Percentiles rank a stretch among this genome's conserved stretches.
phyloP scores from a whole-genome alignment of 306 rosid genomes.

The Arachis hypogaea region DNA sequence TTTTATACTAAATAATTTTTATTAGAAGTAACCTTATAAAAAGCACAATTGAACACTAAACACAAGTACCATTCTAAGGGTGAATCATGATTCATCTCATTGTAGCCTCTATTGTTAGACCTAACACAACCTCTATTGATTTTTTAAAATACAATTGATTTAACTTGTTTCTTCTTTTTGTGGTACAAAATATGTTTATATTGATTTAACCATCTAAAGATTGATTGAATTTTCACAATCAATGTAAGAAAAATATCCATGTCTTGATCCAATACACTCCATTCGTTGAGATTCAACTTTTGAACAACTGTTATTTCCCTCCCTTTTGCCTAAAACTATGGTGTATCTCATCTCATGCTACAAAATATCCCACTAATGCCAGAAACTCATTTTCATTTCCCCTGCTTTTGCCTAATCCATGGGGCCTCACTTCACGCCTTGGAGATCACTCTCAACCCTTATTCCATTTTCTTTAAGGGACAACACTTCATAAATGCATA shows the following conservation, averaged over 20 bases:
- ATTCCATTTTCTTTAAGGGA: conserved; percentile 28
- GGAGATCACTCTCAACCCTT: conserved; percentile 5
- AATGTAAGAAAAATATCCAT: conserved; percentile 35
- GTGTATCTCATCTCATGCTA: conserved; percentile 32
- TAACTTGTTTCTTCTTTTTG: conserved; percentile 17
- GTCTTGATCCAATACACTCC: conserved; percentile 18
- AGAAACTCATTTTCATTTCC: conserved; percentile 18
- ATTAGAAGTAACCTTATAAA: no score
- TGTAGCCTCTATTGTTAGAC: no score
- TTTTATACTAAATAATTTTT: no score
- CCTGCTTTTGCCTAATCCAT: conserved; percentile 19
- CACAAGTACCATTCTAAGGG: no score
- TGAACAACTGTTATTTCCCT: conserved; percentile 2
- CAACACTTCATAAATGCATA: conserved; percentile 27
- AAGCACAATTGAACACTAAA: no score
- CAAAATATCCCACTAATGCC: conserved; percentile 39
- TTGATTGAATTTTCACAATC: conserved; percentile 35
- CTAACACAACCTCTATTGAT: no score
- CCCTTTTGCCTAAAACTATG: conserved; percentile 36
- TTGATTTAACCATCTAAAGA: conserved; percentile 8
- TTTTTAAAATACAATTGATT: neutral
- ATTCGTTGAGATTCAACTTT: conserved; percentile 20
- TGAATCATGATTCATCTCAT: no score
- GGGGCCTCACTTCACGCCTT: conserved; percentile 32
- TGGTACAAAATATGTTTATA: conserved; percentile 17